Conservation (phyloP, 1,284 basidiomycete species). For the Sporisorium graminicola region DNA sequence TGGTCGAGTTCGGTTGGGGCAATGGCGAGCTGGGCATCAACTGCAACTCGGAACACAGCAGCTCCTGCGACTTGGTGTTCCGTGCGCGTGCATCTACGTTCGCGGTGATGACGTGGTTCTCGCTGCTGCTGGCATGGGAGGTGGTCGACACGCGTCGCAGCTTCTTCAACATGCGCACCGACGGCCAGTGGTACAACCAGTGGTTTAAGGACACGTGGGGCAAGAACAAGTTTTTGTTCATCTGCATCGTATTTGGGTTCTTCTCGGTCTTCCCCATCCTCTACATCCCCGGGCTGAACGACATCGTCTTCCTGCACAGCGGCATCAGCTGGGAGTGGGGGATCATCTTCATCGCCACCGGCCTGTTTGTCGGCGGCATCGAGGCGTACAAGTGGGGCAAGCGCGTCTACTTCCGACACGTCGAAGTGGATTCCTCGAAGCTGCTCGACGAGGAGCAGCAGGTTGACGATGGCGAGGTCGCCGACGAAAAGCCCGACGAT, state of each 20-base stretch:
- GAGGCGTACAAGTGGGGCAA: conserved; percentile 66
- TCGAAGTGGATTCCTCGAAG: conserved; percentile 16
- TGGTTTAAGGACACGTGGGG: conserved; percentile 63
- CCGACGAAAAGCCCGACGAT: conserved; percentile 9
- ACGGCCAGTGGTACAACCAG: conserved; percentile 57
- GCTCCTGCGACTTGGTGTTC: conserved; percentile 67
- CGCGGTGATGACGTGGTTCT: conserved; percentile 66
- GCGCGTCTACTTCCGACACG: conserved; percentile 52
- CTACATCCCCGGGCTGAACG: conserved; percentile 72
- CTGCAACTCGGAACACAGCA: conserved; percentile 66
- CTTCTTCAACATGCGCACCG: conserved; percentile 67
- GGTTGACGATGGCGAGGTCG: conserved; percentile 5
- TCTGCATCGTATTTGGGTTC: conserved; percentile 71
- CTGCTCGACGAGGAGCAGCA: conserved; percentile 44
- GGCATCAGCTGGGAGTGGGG: conserved; percentile 68
- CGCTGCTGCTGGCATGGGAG: conserved; percentile 70
- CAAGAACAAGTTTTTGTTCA: conserved; percentile 65
- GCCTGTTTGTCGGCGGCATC: conserved; percentile 63
- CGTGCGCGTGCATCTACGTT: conserved; percentile 69
- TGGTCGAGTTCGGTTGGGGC: conserved; percentile 62
- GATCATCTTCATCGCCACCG: conserved; percentile 63
- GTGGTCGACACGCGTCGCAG: conserved; percentile 66
- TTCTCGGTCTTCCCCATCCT: conserved; percentile 73
- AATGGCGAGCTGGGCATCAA: conserved; percentile 57
- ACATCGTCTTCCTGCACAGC: conserved; percentile 68